phyloP scores from a whole-genome alignment of 768 basidiomycete genomes.

The Boletus tomentosulus region DNA sequence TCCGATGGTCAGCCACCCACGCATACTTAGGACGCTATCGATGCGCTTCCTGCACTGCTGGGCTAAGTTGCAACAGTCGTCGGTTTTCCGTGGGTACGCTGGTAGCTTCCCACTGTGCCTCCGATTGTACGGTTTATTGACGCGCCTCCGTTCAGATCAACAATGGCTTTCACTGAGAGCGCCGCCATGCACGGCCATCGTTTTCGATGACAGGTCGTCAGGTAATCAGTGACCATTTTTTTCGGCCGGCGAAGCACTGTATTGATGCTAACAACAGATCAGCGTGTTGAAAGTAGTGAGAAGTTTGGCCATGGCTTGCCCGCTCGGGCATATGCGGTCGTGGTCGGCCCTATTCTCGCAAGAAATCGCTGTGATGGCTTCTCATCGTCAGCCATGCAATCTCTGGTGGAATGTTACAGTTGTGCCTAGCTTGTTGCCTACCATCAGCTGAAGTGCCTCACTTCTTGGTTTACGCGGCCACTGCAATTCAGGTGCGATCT shows the following conservation, averaged over 20 bases:
- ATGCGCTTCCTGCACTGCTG: no score
- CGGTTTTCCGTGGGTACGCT: no score
- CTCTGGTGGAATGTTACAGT: background rate
- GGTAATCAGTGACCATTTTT: background rate
- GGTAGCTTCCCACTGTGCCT: no score
- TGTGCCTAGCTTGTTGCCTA: background rate
- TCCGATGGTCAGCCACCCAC: no score
- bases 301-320: background rate
- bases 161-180: background rate
- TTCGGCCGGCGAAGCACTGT: background rate
- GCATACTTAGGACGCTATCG: no score
- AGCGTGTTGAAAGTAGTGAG: background rate
- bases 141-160: background rate
- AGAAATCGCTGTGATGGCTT: background rate
- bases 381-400: background rate
- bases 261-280: background rate
- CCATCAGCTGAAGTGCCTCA: background rate
- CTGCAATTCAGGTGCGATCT: background rate
- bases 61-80: no score
- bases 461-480: background rate
- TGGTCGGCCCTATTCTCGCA: background rate
- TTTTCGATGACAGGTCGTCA: background rate
- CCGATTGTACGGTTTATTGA: background rate
- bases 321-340: background rate
- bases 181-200: background rate